Evolutionary conservation across 2,329 filamentous ascomycete species (phyloP), one percentile per base, ranked within the genome.

Genomic region (Colletotrichum lini): DNA sequence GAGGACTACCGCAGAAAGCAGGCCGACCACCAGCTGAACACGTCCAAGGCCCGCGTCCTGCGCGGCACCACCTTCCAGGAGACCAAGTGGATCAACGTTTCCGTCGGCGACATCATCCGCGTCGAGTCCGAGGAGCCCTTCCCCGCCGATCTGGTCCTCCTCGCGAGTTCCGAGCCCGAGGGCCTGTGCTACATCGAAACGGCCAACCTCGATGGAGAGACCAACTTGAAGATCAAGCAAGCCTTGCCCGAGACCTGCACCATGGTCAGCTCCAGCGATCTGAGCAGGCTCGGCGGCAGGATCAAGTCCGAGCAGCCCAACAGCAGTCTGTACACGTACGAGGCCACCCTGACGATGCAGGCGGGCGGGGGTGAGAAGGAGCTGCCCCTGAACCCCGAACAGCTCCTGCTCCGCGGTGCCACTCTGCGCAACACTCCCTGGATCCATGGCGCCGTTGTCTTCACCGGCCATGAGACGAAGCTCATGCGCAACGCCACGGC

Each of bases 171-270:
- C 8, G 97, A 99, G 80, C 97, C 96, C 1, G 96, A 99, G 84
- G 96, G 96, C 77, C 85, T 99, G 67, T 99, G 96, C 83, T 99
- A 99, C 80, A 98, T 99, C 79, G 96, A 99, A 84, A 99, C 96
- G 2, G 96, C 96, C 30, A 99, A 99, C 79, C 86, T 99, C 70
- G 96, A 99, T 77, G 96, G 96, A 76, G 96, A 99, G 83, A 99
- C 96, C 23, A 99, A 99, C 80, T 85, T 99, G 76, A 99, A 99
- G 84, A 98, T 99, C 84, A 99, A 99, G 84, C 96, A 99, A 84
- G 96, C 92, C 2, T 91, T 98, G 65, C 96, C 96, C 0, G 96
- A 99, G 84, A 99, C 96, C 0, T 91, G 93, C 16, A 88, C 93
- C 72, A 87, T 98, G 79, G 95, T 99, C 70, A 98, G 94, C 78